phyloP scores from a whole-genome alignment of 305 asterid genomes.

The Fraxinus sp. region DNA sequence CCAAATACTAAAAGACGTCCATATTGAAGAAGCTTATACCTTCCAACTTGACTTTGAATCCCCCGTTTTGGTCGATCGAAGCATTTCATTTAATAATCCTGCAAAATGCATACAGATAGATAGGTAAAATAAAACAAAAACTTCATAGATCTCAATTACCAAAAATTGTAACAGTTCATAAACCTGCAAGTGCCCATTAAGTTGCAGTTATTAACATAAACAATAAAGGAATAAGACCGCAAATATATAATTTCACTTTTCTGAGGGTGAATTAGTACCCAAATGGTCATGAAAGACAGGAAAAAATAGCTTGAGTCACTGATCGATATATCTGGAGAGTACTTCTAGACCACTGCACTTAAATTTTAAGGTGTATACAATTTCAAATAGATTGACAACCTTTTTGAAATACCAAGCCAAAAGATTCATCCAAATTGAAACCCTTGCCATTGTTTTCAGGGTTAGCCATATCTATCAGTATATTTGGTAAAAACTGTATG shows the following conservation, averaged over 20 bases:
- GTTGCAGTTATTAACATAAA: not conserved
- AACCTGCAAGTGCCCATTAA: conserved; percentile 9
- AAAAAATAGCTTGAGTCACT: not conserved
- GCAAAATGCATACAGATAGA: conserved; percentile 26
- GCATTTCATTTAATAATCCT: conserved; percentile 95
- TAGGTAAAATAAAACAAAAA: not conserved
- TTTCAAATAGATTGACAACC: not conserved
- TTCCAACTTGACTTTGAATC: conserved; percentile 94
- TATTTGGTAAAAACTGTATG: not conserved
- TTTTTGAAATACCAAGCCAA: not conserved
- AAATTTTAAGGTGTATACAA: not conserved
- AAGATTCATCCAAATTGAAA: not conserved
- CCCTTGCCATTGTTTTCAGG: not conserved
- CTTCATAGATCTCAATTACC: not conserved
- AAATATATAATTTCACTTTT: not conserved
- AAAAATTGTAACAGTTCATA: not conserved
- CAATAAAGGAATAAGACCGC: not conserved
- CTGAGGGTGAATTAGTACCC: not conserved
- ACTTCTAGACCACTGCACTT: not conserved
- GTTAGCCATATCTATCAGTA: not conserved
- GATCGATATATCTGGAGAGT: not conserved
- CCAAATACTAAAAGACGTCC: conserved; percentile 11
- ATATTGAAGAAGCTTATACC: conserved; percentile 44
- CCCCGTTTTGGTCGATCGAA: conserved; percentile 85
- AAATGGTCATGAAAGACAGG: not conserved